Evolutionary conservation across 2,329 filamentous ascomycete genomes (phyloP), one percentile per base, ranked within the genome.

Genomic region (Pyricularia sp.): DNA sequence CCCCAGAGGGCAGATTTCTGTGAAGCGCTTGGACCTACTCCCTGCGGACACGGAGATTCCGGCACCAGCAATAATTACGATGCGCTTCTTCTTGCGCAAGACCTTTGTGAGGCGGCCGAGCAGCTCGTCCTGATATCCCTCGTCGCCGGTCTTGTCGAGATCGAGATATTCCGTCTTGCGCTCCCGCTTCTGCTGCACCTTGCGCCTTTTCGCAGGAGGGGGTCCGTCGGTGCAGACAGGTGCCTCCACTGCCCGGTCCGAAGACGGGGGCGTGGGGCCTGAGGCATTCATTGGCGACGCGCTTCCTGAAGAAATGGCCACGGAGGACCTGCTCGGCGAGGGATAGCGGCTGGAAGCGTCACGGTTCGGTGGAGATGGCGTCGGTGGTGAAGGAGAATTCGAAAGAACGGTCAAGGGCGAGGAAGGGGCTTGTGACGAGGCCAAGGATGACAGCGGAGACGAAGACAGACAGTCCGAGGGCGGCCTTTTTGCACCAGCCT

Each of bases 1-100:
- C 36, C 17, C 31, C 68, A 50, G 20, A 12, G 42, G 17, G 33
- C 23, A 42, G 12, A 4, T n/a, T n/a, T 55, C 4, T 55, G 42
- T 55, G 20, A 55, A 20, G 42, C 20, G 42, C 23, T 71, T 74
- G 73, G 67, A 87, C 90, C 76, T 85, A 92, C 89, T 96, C 71
- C 95, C 95, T 73, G 95, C 94, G 68, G 94, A 94, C 67, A 97
- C 95, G 58, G 95, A 98, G 75, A 99, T 99, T 71, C 95, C 95
- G 72, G 95, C 95, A 70, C 95, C 95, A 65, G 94, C 95, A 77
- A 99, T 92, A 67, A 98, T 92, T 42, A 99, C 93, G 77, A 99
- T 97, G 82, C 97, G 97, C 81, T 94, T 92, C 83, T 95, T 95
- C 76, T 92, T 93, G 75, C 91, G 90, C 69, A 99, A 80, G 28